phyloP scores from a whole-genome alignment of 371 early-diverging fungal genomes.

The Mortierella sp. region DNA sequence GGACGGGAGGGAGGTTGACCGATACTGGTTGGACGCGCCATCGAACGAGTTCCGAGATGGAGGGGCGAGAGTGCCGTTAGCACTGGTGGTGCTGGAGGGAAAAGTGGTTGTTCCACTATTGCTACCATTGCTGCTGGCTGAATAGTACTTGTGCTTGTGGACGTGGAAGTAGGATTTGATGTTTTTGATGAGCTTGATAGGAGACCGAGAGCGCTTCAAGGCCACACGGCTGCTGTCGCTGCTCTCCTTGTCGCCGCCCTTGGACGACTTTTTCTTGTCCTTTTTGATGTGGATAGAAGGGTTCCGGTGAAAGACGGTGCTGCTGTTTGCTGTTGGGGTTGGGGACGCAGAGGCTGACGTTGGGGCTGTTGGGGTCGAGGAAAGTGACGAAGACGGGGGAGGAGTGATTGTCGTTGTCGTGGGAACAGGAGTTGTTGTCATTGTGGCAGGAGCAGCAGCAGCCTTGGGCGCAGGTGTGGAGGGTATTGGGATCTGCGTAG shows the following conservation, averaged over 20 bases:
- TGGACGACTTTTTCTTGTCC: slow-evolving; percentile 19
- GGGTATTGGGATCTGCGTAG: not conserved
- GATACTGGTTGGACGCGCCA: slow-evolving; percentile 22
- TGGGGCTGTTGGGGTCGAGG: not conserved
- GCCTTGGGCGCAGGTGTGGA: not conserved
- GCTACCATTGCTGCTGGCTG: not conserved
- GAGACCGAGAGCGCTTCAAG: slow-evolving; percentile 52
- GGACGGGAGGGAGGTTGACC: slow-evolving; percentile 23
- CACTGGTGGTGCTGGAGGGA: slow-evolving; percentile 4
- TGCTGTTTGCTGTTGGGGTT: slow-evolving; percentile 1
- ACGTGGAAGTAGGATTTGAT: slow-evolving; percentile 51
- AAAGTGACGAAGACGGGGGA: not conserved
- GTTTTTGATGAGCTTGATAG: slow-evolving; percentile 52
- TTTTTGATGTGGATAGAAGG: slow-evolving; percentile 30
- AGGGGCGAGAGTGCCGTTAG: slow-evolving; percentile 32
- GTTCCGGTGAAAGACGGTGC: slow-evolving; percentile 5
- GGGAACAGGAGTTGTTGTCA: not conserved
- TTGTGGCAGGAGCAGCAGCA: not conserved
- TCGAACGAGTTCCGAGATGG: slow-evolving; percentile 22
- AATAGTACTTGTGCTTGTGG: slow-evolving; percentile 38
- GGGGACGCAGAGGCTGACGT: not conserved
- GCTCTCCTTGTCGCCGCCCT: not conserved
- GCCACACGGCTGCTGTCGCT: slow-evolving; percentile 1
- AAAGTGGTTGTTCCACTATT: not conserved
- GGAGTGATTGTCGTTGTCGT: slow-evolving; percentile 3